phyloP scores from a whole-genome alignment of 202 grass and related monocot species.

The Elaeis oleifera region DNA sequence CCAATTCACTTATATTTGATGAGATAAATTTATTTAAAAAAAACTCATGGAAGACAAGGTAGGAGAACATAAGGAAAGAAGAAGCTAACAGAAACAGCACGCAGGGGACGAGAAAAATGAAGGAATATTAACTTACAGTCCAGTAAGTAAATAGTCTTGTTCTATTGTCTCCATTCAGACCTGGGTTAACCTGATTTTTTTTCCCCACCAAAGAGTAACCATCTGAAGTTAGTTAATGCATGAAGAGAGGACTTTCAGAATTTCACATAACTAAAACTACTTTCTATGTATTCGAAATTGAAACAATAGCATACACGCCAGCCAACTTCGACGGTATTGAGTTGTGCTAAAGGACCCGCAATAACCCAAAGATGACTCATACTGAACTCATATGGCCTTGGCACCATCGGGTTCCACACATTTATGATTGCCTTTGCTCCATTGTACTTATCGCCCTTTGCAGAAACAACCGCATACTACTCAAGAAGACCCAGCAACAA shows the following conservation, averaged over 20 bases:
- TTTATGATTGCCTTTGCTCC: constrained; percentile 15
- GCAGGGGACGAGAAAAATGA: too few relatives aligned
- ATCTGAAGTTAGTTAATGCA: neutral
- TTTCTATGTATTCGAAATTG: neutral
- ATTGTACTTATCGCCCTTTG: constrained; percentile 4
- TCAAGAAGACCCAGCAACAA: too few relatives aligned
- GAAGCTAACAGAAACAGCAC: neutral
- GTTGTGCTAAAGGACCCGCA: neutral
- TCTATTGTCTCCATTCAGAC: constrained; percentile 75
- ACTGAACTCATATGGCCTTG: constrained; percentile 11
- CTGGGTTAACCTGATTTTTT: constrained; percentile 67
- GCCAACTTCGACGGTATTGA: too few relatives aligned
- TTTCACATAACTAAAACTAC: neutral
- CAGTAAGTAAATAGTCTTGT: constrained; percentile 89
- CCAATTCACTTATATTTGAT: too few relatives aligned
- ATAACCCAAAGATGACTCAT: constrained; percentile 19
- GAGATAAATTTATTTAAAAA: too few relatives aligned
- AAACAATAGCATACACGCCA: constrained; percentile 17
- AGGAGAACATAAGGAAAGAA: too few relatives aligned
- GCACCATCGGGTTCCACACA: constrained; percentile 7
- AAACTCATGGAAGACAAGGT: too few relatives aligned
- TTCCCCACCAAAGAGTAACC: too few relatives aligned
- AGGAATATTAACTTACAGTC: constrained; percentile 21
- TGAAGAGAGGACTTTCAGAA: constrained; percentile 12
- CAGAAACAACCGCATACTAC: constrained; percentile 15